phyloP scores from a whole-genome alignment of 2,329 filamentous ascomycete species.

The Nigrospora oryzae region DNA sequence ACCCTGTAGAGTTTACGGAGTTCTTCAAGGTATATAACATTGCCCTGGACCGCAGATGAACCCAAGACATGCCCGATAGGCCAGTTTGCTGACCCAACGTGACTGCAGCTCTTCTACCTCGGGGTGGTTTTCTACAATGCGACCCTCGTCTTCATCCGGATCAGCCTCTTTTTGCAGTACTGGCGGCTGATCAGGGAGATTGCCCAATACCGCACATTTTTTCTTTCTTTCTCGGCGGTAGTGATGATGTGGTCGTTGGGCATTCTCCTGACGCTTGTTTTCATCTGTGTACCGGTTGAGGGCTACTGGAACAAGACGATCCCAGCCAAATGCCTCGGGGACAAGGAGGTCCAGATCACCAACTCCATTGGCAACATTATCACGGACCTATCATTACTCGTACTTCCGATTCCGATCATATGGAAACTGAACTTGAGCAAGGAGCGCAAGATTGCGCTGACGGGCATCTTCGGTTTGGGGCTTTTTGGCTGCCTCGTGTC shows the following conservation, averaged over 20 bases:
- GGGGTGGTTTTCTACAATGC: slow-evolving; percentile 9
- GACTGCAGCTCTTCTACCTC: slow-evolving; percentile 9
- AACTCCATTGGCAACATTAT: slow-evolving; percentile 12
- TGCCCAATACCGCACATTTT: slow-evolving; percentile 8
- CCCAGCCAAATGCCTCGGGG: slow-evolving; percentile 6
- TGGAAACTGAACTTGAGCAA: slow-evolving; percentile 11
- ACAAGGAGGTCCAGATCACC: slow-evolving; percentile 8
- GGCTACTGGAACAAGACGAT: slow-evolving; percentile 6
- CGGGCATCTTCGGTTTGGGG: slow-evolving; percentile 10
- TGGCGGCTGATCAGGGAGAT: slow-evolving; percentile 13
- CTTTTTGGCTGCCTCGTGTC: slow-evolving; percentile 14
- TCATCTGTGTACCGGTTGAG: slow-evolving; percentile 9
- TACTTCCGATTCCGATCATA: slow-evolving; percentile 13
- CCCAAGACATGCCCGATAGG: too few species aligned
- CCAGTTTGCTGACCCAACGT: neutral
- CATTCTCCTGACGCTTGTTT: slow-evolving; percentile 10
- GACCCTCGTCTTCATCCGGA: slow-evolving; percentile 10
- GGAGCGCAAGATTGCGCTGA: slow-evolving; percentile 10
- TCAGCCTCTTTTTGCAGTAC: slow-evolving; percentile 14
- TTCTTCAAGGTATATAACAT: slow-evolving; percentile 1
- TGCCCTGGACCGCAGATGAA: too few species aligned
- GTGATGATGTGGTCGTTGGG: slow-evolving; percentile 11
- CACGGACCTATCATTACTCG: slow-evolving; percentile 11
- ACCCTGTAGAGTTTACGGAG: neutral
- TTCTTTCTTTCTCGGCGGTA: slow-evolving; percentile 6